Evolutionary conservation across 2,329 filamentous ascomycete species (phyloP).

Genomic region (Thielaviopsis musarum): DNA sequence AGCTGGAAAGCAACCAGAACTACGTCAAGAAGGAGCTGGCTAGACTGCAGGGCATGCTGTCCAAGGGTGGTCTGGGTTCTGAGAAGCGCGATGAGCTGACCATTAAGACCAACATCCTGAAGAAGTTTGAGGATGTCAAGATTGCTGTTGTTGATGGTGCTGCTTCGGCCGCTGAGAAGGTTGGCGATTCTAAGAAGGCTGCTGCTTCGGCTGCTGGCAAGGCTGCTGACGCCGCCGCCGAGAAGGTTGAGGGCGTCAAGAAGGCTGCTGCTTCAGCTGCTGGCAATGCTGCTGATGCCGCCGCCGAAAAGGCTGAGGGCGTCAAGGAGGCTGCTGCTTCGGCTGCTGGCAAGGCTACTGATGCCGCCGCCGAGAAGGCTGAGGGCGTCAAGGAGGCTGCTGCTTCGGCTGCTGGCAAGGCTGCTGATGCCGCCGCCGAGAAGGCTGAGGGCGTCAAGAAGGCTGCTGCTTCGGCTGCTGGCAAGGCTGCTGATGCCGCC

Average conservation of each 20-base stretch:
- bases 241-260: no score
- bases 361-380: constrained; percentile 39
- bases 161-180: constrained; percentile 5
- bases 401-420: constrained; percentile 1
- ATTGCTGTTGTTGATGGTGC: constrained; percentile 30
- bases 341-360: constrained; percentile 1
- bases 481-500: constrained; percentile 2
- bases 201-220: not conserved
- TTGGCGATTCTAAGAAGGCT: not conserved
- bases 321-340: not conserved
- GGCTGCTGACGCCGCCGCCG: constrained; percentile 1
- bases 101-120: constrained; percentile 74
- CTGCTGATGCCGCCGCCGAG: no score
- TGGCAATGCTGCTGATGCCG: not conserved
- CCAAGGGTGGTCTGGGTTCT: constrained; percentile 71
- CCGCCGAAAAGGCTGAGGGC: not conserved
- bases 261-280: no score
- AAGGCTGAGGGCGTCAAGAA: not conserved
- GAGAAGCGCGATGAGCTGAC: constrained; percentile 81
- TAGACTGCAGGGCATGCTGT: constrained; percentile 61
- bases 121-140: constrained; percentile 49
- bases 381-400: constrained; percentile 35
- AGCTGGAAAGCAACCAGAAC: constrained; percentile 58
- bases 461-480: not conserved
- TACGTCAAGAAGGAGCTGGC: constrained; percentile 77